Conservation (phyloP, 2,329 filamentous ascomycete species). For the Colletotrichum scovillei region DNA sequence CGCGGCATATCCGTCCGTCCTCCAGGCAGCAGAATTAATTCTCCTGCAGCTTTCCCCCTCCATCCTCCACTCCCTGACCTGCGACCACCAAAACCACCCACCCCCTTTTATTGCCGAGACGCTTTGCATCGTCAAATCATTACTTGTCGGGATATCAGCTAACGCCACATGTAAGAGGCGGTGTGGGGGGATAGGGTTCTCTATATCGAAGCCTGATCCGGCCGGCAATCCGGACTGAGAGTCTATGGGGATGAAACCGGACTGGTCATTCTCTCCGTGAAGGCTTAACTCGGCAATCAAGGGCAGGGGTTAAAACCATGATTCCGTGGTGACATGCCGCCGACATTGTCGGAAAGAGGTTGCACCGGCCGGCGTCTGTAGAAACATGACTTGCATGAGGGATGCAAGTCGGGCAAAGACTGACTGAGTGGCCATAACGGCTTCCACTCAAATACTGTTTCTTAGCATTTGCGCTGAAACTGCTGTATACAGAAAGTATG, state of each 20-base stretch:
- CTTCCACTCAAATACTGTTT: too few species aligned
- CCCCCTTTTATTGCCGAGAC: background rate
- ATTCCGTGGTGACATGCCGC: background rate
- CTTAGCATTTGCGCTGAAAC: background rate
- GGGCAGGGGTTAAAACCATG: background rate
- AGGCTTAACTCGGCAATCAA: background rate
- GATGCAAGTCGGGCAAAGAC: background rate
- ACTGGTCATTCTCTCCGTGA: background rate
- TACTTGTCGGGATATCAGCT: background rate
- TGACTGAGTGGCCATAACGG: background rate
- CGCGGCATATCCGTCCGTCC: background rate
- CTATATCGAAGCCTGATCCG: background rate
- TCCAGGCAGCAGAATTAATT: conserved; percentile 30
- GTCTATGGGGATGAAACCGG: background rate
- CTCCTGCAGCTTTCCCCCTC: background rate
- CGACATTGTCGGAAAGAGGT: background rate
- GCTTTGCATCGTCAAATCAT: background rate
- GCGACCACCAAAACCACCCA: too few species aligned
- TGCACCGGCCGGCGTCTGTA: background rate
- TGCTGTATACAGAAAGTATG: background rate
- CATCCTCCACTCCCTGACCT: background rate
- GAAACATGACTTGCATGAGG: background rate
- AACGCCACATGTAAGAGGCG: background rate
- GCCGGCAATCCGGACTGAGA: background rate
- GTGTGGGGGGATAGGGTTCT: background rate